A percentile compares a stretch with the other conserved stretches of the same genome.
Evolutionary conservation across 2,329 filamentous ascomycete genomes (phyloP).

Genomic region (Ilyonectria mors-panacis): DNA sequence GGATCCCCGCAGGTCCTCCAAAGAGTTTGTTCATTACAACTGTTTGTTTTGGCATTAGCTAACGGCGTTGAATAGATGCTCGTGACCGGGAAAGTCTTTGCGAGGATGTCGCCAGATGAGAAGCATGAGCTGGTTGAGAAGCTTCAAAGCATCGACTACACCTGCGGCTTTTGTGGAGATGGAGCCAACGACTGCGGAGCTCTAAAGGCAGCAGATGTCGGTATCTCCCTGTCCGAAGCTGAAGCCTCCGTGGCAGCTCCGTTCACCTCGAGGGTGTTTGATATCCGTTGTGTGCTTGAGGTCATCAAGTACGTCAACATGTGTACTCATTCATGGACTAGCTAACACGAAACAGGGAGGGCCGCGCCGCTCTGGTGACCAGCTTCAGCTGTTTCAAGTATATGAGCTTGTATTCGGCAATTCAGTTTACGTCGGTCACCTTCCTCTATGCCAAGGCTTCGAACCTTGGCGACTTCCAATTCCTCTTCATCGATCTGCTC

Average conservation of each 20-base stretch:
- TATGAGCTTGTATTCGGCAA: conserved; percentile 99
- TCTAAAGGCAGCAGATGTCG: conserved; percentile 96
- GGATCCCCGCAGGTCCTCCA: conserved; percentile 85
- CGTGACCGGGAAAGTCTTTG: conserved; percentile 91
- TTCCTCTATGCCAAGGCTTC: conserved; percentile 95
- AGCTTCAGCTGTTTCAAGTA: conserved; percentile 99
- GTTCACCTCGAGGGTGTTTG: conserved; percentile 95
- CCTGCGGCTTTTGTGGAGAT: conserved; percentile 95
- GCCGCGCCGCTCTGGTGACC: conserved; percentile 94
- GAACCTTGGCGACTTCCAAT: conserved; percentile 98
- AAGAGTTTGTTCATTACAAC: conserved; percentile 62
- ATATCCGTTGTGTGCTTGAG: conserved; percentile 94
- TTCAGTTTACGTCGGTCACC: conserved; percentile 97
- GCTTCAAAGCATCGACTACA: conserved; percentile 95
- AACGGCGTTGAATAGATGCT: conserved; percentile 76
- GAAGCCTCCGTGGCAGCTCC: conserved; percentile 98
- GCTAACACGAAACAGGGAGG: conserved; percentile 73
- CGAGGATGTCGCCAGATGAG: conserved; percentile 98
- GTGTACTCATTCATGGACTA: neutral
- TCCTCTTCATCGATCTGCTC: conserved; percentile 93
- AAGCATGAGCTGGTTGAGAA: conserved; percentile 99
- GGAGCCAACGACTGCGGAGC: conserved; percentile 98
- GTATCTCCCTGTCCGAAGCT: conserved; percentile 96
- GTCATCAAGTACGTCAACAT: conserved; percentile 78
- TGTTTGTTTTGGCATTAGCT: neutral